phyloP scores from a whole-genome alignment of 371 early-diverging fungal genomes.

The Chytridium lagenaria region DNA sequence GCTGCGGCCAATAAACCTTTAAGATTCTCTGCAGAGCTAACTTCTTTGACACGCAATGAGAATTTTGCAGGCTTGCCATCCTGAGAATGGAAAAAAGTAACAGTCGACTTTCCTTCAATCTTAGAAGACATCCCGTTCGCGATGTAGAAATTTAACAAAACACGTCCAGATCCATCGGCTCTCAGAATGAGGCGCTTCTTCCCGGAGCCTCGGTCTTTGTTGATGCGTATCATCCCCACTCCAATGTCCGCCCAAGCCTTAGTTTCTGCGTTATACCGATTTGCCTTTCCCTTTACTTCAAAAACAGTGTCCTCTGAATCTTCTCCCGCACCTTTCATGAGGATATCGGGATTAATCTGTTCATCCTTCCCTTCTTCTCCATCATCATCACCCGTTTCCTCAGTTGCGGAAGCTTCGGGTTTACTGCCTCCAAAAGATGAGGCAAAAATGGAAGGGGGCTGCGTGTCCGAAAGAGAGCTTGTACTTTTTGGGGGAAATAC shows the following conservation, averaged over 20 bases:
- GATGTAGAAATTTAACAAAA: slow-evolving; percentile 41
- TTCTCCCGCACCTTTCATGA: slow-evolving; percentile 53
- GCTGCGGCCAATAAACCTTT: not conserved
- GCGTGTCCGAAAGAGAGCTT: not conserved
- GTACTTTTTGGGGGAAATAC: not conserved
- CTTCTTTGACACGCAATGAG: slow-evolving; percentile 26
- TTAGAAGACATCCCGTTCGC: slow-evolving; percentile 39
- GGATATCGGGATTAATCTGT: slow-evolving; percentile 39
- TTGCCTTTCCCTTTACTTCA: slow-evolving; percentile 33
- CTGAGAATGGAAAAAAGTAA: not conserved
- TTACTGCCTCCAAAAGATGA: not conserved
- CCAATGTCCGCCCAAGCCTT: slow-evolving; percentile 45
- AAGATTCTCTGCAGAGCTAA: slow-evolving; percentile 1
- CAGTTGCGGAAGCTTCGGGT: slow-evolving; percentile 3
- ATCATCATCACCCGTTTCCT: slow-evolving; percentile 36
- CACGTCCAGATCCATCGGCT: slow-evolving; percentile 49
- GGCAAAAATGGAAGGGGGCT: not conserved
- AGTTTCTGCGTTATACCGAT: slow-evolving; percentile 18
- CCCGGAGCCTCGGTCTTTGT: slow-evolving; percentile 30
- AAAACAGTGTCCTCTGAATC: slow-evolving; percentile 40
- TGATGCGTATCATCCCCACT: slow-evolving; percentile 42
- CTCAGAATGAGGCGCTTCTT: slow-evolving; percentile 45
- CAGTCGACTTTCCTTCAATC: slow-evolving; percentile 17
- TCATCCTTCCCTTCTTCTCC: slow-evolving; percentile 37
- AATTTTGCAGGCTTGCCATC: slow-evolving; percentile 19